Conservation (phyloP, 2,329 filamentous ascomycete genomes). For the Nannizziopsis arthrosporioides region DNA sequence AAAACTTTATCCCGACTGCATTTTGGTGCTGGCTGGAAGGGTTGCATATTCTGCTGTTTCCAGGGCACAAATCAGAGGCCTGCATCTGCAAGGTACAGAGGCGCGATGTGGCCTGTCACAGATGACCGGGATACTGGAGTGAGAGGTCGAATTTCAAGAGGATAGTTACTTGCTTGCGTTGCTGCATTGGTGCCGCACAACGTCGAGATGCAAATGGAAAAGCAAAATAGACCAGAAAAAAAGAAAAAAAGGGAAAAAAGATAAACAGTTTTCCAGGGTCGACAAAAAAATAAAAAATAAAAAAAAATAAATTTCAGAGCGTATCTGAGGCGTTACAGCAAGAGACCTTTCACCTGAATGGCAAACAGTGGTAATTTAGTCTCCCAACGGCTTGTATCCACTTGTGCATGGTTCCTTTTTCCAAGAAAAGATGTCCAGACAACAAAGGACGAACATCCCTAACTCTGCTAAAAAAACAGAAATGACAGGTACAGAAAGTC, state of each 20-base stretch:
- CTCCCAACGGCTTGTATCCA: slow-evolving; percentile 9
- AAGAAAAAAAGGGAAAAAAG: not conserved
- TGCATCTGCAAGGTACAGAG: too few relatives aligned
- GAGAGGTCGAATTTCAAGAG: not conserved
- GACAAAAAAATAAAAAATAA: not conserved
- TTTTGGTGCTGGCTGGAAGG: not conserved
- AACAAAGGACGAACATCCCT: slow-evolving; percentile 8
- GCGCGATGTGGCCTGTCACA: too few relatives aligned
- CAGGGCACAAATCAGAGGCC: too few relatives aligned
- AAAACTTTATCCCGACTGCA: slow-evolving; percentile 5
- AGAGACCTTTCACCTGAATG: not conserved
- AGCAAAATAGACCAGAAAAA: not conserved
- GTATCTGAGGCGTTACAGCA: not conserved
- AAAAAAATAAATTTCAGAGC: not conserved
- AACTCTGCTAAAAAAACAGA: slow-evolving; percentile 8
- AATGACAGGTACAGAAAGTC: slow-evolving; percentile 7
- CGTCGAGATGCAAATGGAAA: not conserved
- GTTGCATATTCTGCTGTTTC: not conserved
- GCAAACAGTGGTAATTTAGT: not conserved
- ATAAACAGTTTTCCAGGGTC: not conserved
- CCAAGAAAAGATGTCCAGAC: slow-evolving; percentile 1
- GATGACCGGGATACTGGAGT: slow-evolving; percentile 13
- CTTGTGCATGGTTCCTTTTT: not conserved
- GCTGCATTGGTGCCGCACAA: not conserved
- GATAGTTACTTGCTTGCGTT: not conserved